Percentiles rank a stretch among this genome's conserved stretches.
These are phyloP conservation scores for Trichoderma sp. DNA, from an alignment of 2,329 filamentous ascomycete species.

Conservation along the genomic window DNA sequence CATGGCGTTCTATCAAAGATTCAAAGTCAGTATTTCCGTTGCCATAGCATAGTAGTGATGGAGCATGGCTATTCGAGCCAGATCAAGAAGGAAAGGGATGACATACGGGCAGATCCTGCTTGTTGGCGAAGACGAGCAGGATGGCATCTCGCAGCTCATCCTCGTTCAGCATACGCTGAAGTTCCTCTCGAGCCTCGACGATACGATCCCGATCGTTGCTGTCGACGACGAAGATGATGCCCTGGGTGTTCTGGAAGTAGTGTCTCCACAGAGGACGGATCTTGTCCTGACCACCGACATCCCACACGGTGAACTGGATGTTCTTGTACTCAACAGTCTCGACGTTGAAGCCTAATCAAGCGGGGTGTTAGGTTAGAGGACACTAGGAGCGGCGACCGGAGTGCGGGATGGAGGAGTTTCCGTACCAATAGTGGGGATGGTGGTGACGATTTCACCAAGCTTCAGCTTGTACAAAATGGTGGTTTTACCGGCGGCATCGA, in stretches of 20 bases:
- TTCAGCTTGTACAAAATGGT: slow-evolving; percentile 99
- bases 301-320: slow-evolving; percentile 99
- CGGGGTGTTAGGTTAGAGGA: background rate
- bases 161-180: slow-evolving; percentile 98
- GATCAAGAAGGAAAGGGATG: slow-evolving; percentile 13
- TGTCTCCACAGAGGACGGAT: slow-evolving; percentile 99
- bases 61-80: background rate
- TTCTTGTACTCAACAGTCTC: slow-evolving; percentile 99
- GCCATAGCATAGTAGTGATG: background rate
- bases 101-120: slow-evolving; percentile 97
- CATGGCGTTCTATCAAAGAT: slow-evolving; percentile 80
- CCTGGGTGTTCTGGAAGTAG: slow-evolving; percentile 99
- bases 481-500: slow-evolving; percentile 99
- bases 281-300: slow-evolving; percentile 99
- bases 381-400: background rate
- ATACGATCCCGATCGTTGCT: slow-evolving; percentile 98
- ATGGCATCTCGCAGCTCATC: slow-evolving; percentile 97
- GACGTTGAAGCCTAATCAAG: slow-evolving; percentile 84
- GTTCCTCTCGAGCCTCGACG: slow-evolving; percentile 91
- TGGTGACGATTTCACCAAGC: slow-evolving; percentile 98
- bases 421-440: slow-evolving; percentile 96
- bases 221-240: slow-evolving; percentile 99
- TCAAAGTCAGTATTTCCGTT: slow-evolving; percentile 20
- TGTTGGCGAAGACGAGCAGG: slow-evolving; percentile 98
- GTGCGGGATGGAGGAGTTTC: background rate